Conservation (phyloP, 2,329 filamentous ascomycete species). For the Thelonectria rubi region DNA sequence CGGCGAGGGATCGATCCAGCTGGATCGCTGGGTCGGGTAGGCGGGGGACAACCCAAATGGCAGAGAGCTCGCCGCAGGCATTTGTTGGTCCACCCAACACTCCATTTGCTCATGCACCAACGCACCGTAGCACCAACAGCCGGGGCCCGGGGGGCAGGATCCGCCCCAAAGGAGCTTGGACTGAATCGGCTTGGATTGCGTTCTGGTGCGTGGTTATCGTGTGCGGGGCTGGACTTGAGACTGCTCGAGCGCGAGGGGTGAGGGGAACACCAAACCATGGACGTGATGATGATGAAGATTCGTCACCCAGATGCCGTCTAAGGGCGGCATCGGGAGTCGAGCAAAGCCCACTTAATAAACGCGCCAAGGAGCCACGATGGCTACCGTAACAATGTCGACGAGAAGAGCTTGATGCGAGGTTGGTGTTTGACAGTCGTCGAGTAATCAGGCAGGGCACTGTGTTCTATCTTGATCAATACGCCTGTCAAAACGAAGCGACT, state of each 20-base stretch:
- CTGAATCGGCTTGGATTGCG: slow-evolving; percentile 31
- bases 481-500: neutral
- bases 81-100: slow-evolving; percentile 32
- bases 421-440: neutral
- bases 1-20: slow-evolving; percentile 19
- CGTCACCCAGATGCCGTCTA: neutral
- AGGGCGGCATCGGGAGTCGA: slow-evolving; percentile 4
- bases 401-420: neutral
- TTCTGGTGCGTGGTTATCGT: slow-evolving; percentile 21
- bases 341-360: slow-evolving; percentile 19
- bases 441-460: no score
- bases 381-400: neutral
- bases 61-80: slow-evolving; percentile 9
- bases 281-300: neutral
- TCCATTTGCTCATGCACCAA: slow-evolving; percentile 3
- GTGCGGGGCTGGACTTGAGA: slow-evolving; percentile 10
- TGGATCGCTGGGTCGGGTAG: slow-evolving; percentile 35
- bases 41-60: slow-evolving; percentile 14
- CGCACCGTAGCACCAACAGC: slow-evolving; percentile 30
- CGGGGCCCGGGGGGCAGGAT: slow-evolving; percentile 41
- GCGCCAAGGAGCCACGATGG: slow-evolving; percentile 14
- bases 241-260: slow-evolving; percentile 15
- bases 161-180: slow-evolving; percentile 37
- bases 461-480: no score
- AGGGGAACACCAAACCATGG: slow-evolving; percentile 5